phyloP scores from a whole-genome alignment of 495 filamentous ascomycete genomes.

The Xylaria cubensis region DNA sequence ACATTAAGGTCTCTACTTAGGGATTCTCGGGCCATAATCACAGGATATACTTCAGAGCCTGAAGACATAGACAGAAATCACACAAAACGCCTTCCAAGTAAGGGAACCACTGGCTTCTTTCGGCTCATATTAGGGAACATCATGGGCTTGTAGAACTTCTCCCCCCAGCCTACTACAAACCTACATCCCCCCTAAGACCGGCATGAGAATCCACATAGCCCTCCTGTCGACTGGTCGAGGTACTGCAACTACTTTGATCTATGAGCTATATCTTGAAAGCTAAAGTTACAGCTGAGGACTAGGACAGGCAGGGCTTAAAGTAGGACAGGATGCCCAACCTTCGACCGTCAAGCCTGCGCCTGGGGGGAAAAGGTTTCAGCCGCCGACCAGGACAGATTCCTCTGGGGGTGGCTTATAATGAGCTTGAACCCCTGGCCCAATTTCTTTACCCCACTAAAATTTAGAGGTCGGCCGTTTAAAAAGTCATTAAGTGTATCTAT shows the following conservation, averaged over 20 bases:
- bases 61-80: not conserved
- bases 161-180: not conserved
- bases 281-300: not conserved
- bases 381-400: not conserved
- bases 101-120: not conserved
- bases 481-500: not conserved
- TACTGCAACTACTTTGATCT: not conserved
- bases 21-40: not conserved
- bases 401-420: not conserved
- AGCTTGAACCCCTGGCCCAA: not conserved
- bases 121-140: too few relatives aligned
- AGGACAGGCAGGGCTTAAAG: not conserved
- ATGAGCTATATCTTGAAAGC: not conserved
- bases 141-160: not conserved
- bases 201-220: not conserved
- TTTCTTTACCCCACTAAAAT: not conserved
- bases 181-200: not conserved
- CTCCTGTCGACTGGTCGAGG: not conserved
- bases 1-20: constrained; percentile 32
- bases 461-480: not conserved
- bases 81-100: not conserved
- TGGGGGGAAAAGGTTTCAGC: not conserved
- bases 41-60: not conserved
- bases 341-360: not conserved
- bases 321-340: not conserved